Base-by-base conservation (phyloP, 192 early-diverging fungal genomes). In the Coemansia sp. region DNA sequence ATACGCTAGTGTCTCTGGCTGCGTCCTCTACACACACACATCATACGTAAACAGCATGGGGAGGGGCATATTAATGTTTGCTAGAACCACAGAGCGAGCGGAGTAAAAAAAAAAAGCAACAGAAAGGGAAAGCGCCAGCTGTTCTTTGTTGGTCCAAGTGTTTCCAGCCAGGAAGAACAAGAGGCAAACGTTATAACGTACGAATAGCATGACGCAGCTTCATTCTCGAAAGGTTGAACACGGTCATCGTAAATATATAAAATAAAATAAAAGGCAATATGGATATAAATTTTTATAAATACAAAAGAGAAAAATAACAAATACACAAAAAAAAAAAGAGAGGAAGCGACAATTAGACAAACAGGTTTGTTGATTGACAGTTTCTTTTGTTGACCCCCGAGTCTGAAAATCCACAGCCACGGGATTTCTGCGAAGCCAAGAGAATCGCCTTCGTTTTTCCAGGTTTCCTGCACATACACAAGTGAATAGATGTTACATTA, bases 1-100 rank as follows among this genome's bases (percentile, higher is more conserved):
- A 67, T 13, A 54, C 57, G 8, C 14, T 33, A 2, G 42, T n/a
- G 38, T 67, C 43, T 49, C 33, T 36, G 14, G 65, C 46, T 9
- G 65, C 65, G 19, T 66, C 65, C 15, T 59, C 65, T 66, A 66
- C 43, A 59, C 55, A 19, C 6, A 29, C 29, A 29, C 29, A 29
- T 29, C 29, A 29, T 3, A 29, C 29, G 3, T 29, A 29, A 29
- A 29, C 29, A 29, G 29, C 29, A 55, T 32, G 57, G 15, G 5
- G 36, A 20, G 57, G 25, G 2, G 10, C 1, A 22, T 1, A 29
- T 22, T 20, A 13, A 17, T 33, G 29, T 17, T 33, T 7, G 53
- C 23, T 22, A 4, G 32, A 5, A 7, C 20, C 53, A 55, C 38
- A 29, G 29, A 29, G 29, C 29, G 29, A 29, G 29, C 29, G 29